Conservation (phyloP, 345 rosid genomes). For the Murraya paniculata region DNA sequence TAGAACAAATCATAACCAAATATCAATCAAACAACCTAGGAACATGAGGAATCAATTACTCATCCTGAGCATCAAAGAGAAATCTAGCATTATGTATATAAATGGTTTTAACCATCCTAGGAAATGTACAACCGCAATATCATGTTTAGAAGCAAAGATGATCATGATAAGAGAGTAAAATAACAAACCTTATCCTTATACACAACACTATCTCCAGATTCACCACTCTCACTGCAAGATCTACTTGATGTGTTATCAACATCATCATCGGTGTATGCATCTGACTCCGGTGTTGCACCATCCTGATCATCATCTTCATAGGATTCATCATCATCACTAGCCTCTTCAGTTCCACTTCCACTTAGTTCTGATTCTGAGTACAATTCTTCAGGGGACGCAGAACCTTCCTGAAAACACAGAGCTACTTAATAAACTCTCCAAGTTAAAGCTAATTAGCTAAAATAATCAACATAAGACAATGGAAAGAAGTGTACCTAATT, state of each 20-base stretch:
- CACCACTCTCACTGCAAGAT: conserved; percentile 44
- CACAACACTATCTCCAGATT: conserved; percentile 37
- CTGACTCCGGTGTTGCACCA: conserved; percentile 50
- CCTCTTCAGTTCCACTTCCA: conserved; percentile 81
- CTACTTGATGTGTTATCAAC: conserved; percentile 44
- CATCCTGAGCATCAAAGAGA: conserved; percentile 9
- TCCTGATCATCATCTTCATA: conserved; percentile 63
- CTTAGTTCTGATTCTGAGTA: conserved; percentile 83
- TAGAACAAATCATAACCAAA: background rate
- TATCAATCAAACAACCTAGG: background rate
- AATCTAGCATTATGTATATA: background rate
- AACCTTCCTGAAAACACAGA: conserved; percentile 67
- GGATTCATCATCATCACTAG: conserved; percentile 74
- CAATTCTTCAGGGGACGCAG: conserved; percentile 67
- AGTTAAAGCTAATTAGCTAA: conserved; percentile 16
- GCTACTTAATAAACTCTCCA: conserved; percentile 25
- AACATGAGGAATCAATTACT: background rate
- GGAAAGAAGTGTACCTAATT: background rate
- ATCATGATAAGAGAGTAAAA: conserved; percentile 13
- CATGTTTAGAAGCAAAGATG: conserved; percentile 12
- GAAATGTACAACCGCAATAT: background rate
- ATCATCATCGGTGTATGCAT: conserved; percentile 54
- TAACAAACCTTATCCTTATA: conserved; percentile 47
- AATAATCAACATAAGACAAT: background rate
- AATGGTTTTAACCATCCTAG: background rate